Conservation (phyloP, 305 asterid species). For the Fraxinus velutina region DNA sequence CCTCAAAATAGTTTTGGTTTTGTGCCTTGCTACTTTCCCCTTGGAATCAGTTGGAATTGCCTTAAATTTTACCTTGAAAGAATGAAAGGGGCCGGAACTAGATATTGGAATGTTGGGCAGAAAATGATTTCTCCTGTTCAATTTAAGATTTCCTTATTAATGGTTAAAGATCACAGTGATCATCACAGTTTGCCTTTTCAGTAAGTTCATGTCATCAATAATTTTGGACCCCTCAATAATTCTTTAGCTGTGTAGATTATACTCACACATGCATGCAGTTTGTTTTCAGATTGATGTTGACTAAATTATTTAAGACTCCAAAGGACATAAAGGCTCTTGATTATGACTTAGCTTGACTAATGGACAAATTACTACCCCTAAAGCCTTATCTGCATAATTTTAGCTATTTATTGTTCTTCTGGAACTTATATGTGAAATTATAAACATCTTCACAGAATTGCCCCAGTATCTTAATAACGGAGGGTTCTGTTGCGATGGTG, state of each 20-base stretch:
- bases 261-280: slow-evolving; percentile 3
- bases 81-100: background rate
- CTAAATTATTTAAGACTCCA: background rate
- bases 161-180: background rate
- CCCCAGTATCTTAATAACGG: slow-evolving; percentile 81
- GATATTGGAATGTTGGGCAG: background rate
- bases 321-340: slow-evolving; percentile 1
- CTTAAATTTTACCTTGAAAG: background rate
- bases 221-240: background rate
- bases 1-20: background rate
- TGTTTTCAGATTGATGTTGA: background rate
- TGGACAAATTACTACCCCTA: background rate
- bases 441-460: slow-evolving; percentile 50
- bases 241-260: background rate
- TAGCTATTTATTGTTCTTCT: slow-evolving; percentile 12
- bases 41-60: background rate
- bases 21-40: background rate
- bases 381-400: background rate
- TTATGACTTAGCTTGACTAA: background rate
- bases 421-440: slow-evolving; percentile 17
- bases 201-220: background rate
- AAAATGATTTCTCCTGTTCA: background rate
- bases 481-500: slow-evolving; percentile 74
- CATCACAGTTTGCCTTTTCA: background rate
- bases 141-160: background rate